Evolutionary conservation across 2,329 filamentous ascomycete genomes (phyloP).

Genomic region (Fonsecaea nubica): DNA sequence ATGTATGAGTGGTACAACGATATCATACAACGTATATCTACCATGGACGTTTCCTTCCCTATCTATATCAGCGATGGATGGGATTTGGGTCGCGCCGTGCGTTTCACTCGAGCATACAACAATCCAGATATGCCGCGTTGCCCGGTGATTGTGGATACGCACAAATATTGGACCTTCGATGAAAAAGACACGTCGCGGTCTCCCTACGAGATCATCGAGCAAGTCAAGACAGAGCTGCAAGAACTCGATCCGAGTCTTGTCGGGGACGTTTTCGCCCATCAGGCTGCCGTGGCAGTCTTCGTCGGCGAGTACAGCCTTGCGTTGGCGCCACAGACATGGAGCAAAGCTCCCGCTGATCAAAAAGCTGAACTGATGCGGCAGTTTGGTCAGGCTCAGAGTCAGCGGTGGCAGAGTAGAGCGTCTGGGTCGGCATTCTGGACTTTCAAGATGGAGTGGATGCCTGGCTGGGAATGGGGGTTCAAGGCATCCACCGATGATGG

Average conservation of each 20-base stretch:
- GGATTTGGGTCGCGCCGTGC: conserved; percentile 56
- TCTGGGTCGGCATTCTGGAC: conserved; percentile 67
- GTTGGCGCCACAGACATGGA: conserved; percentile 60
- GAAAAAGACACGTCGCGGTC: conserved; percentile 58
- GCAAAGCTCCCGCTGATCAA: conserved; percentile 51
- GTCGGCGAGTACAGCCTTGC: conserved; percentile 67
- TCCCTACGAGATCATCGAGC: conserved; percentile 60
- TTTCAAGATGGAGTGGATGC: conserved; percentile 67
- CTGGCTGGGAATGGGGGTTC: conserved; percentile 68
- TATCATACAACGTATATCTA: conserved; percentile 55
- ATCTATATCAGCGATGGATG: conserved; percentile 66
- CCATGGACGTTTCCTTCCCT: conserved; percentile 59
- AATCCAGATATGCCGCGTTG: conserved; percentile 44
- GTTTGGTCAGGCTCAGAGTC: conserved; percentile 55
- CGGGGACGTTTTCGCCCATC: conserved; percentile 56
- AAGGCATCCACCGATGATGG: conserved; percentile 57
- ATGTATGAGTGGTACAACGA: conserved; percentile 66
- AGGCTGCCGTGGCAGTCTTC: conserved; percentile 59
- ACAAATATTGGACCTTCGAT: conserved; percentile 66
- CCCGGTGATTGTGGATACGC: conserved; percentile 64
- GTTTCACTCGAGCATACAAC: conserved; percentile 55
- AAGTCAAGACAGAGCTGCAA: conserved; percentile 52
- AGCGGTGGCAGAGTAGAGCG: conserved; percentile 57
- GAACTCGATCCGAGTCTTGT: conserved; percentile 50
- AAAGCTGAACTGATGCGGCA: conserved; percentile 47